Evolutionary conservation across 768 basidiomycete genomes (phyloP).

Genomic region (Amanita subjunquillea): DNA sequence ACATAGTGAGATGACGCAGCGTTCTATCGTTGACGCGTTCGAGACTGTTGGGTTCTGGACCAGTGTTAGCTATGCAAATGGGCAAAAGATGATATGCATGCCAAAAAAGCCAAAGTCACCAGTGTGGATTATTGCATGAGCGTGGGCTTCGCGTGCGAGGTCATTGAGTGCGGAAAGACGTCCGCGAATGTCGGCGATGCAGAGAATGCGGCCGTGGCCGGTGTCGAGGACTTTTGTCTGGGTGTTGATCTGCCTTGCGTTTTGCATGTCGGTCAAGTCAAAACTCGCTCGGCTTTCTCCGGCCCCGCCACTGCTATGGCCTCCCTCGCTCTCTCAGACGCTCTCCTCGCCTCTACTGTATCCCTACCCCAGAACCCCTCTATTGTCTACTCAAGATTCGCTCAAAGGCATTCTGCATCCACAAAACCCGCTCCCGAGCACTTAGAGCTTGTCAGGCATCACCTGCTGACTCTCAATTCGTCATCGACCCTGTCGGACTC

Average conservation of each 20-base stretch:
- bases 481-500: slow-evolving; percentile 33
- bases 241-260: slow-evolving; percentile 50
- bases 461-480: slow-evolving; percentile 28
- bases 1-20: slow-evolving; percentile 90
- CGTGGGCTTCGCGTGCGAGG: slow-evolving; percentile 81
- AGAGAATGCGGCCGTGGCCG: slow-evolving; percentile 78
- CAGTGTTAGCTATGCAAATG: not conserved
- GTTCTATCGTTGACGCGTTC: slow-evolving; percentile 93
- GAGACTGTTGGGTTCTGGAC: slow-evolving; percentile 64
- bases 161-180: slow-evolving; percentile 83
- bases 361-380: slow-evolving; percentile 35
- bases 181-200: slow-evolving; percentile 90
- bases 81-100: slow-evolving; percentile 20
- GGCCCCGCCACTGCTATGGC: slow-evolving; percentile 5
- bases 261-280: slow-evolving; percentile 30
- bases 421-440: slow-evolving; percentile 21
- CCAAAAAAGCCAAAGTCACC: slow-evolving; percentile 99
- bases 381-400: slow-evolving; percentile 41
- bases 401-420: slow-evolving; percentile 16
- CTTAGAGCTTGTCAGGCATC: slow-evolving; percentile 48
- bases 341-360: slow-evolving; percentile 18
- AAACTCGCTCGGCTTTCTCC: slow-evolving; percentile 13
- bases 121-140: slow-evolving; percentile 90
- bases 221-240: slow-evolving; percentile 76
- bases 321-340: slow-evolving; percentile 12